Conservation (phyloP, 345 rosid species). For the Populus tremula region DNA sequence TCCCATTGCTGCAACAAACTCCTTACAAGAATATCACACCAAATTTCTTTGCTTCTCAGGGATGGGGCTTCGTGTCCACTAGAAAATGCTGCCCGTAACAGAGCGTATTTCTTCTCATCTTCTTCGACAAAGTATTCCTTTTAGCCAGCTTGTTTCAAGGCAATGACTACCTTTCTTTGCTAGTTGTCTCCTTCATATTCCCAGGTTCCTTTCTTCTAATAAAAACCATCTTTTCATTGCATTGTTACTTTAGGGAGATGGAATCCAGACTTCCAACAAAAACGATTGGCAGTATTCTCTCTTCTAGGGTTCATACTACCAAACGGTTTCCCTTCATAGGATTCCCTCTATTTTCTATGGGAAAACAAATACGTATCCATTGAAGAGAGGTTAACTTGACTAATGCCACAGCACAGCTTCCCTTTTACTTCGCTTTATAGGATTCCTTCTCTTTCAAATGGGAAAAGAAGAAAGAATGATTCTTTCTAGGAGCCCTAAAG, state of each 20-base stretch:
- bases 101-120: conserved; percentile 1
- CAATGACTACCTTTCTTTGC: conserved; percentile 6
- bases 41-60: neutral
- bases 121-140: conserved; percentile 18
- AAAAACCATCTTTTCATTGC: neutral
- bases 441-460: conserved; percentile 24
- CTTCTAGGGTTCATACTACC: no score
- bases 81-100: neutral
- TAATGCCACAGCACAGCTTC: no score
- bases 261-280: no score
- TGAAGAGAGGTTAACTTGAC: conserved; percentile 9
- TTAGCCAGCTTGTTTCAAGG: conserved; percentile 13
- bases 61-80: no score
- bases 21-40: neutral
- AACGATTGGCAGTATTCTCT: no score
- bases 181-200: neutral
- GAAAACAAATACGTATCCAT: neutral
- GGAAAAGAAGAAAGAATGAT: conserved; percentile 10
- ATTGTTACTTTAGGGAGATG: no score
- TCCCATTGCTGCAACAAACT: conserved; percentile 39
- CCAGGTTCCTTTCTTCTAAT: neutral
- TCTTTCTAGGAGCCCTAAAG: neutral
- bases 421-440: conserved; percentile 19
- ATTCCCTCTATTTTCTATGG: conserved; percentile 19
- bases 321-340: conserved; percentile 23